Evolutionary conservation across 1,284 basidiomycete species (phyloP).

Genomic region (Marasmius fiardii): DNA sequence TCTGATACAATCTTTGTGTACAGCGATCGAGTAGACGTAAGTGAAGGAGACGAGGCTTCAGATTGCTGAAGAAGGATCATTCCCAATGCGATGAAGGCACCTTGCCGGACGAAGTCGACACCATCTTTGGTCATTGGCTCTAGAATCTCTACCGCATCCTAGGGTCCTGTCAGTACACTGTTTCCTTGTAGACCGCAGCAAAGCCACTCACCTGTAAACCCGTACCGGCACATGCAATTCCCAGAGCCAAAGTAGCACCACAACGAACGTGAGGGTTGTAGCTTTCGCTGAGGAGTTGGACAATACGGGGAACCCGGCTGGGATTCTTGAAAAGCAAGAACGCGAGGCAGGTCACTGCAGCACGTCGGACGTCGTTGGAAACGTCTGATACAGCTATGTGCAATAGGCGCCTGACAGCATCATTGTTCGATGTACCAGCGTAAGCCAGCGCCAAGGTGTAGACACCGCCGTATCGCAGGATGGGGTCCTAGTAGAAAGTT

Average conservation of each 20-base stretch:
- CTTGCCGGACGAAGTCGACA: conserved; percentile 96
- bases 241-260: conserved; percentile 91
- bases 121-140: conserved; percentile 97
- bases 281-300: conserved; percentile 93
- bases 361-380: conserved; percentile 92
- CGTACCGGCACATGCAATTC: conserved; percentile 96
- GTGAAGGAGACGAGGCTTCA: conserved; percentile 81
- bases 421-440: conserved; percentile 91
- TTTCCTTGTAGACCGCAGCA: neutral
- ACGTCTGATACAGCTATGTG: conserved; percentile 97
- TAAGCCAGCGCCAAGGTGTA: conserved; percentile 94
- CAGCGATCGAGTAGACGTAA: conserved; percentile 74
- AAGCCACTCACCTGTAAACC: conserved; percentile 68
- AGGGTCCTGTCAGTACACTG: conserved; percentile 6
- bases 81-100: conserved; percentile 91
- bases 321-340: conserved; percentile 97
- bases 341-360: conserved; percentile 91
- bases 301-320: conserved; percentile 89
- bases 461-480: conserved; percentile 93
- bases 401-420: conserved; percentile 84
- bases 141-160: conserved; percentile 92
- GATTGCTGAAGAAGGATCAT: conserved; percentile 97
- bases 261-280: conserved; percentile 99
- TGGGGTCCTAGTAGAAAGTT: conserved; percentile 68
- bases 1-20: conserved; percentile 88